Percentiles rank a stretch among this genome's conserved stretches.
Evolutionary conservation across 192 early-diverging fungal genomes (phyloP).

Genomic region (Chytriomyces hyalinus): DNA sequence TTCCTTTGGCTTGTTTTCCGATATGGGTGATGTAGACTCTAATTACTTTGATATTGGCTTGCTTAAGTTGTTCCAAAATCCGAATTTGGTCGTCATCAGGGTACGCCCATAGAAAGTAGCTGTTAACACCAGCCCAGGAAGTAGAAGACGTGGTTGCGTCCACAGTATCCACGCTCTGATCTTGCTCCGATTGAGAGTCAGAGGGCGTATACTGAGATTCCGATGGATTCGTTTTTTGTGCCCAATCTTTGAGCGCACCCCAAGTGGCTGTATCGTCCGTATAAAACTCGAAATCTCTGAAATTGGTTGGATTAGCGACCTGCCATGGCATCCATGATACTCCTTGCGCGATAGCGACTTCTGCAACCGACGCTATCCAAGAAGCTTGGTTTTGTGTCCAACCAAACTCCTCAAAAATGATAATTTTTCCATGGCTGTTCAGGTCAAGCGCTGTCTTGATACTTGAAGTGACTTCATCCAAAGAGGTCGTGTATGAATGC

Average conservation of each 20-base stretch:
- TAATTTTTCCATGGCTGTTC: neutral
- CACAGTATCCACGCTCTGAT: too few species aligned
- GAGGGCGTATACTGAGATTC: too few species aligned
- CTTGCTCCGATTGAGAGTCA: too few species aligned
- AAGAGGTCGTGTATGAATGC: slow-evolving; percentile 26
- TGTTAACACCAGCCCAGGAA: slow-evolving; percentile 32
- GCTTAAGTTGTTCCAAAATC: slow-evolving; percentile 14
- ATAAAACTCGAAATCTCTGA: slow-evolving; percentile 36
- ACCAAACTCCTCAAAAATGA: neutral
- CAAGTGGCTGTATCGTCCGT: slow-evolving; percentile 15
- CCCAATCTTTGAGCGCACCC: slow-evolving; percentile 3
- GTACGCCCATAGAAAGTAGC: slow-evolving; percentile 26
- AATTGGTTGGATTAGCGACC: neutral
- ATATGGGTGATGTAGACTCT: slow-evolving; percentile 34
- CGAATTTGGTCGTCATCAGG: neutral
- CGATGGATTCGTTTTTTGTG: too few species aligned
- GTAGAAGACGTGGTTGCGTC: too few species aligned
- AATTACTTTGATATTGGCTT: slow-evolving; percentile 18
- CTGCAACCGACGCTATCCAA: neutral
- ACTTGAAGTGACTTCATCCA: neutral
- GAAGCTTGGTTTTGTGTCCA: neutral
- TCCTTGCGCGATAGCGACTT: neutral
- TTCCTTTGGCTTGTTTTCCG: slow-evolving; percentile 11
- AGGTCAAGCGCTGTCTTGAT: neutral
- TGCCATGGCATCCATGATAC: neutral